phyloP scores from a whole-genome alignment of 2,329 filamentous ascomycete genomes.

The Myriangium duriaei region DNA sequence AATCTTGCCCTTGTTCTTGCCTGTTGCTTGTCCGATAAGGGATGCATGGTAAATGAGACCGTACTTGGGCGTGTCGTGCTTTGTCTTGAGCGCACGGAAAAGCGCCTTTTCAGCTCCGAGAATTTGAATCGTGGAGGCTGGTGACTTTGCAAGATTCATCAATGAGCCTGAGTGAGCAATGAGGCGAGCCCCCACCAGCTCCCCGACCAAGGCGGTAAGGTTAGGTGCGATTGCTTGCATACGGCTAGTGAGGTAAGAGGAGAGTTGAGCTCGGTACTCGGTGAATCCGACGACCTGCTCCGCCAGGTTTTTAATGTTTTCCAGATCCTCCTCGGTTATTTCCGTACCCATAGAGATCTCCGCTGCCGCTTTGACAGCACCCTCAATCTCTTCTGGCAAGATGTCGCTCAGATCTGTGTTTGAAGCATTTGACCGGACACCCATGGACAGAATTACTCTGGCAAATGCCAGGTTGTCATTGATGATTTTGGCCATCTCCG shows the following conservation, averaged over 20 bases:
- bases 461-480: constrained; percentile 96
- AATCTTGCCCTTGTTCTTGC: constrained; percentile 99
- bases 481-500: constrained; percentile 91
- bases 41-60: constrained; percentile 88
- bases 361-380: constrained; percentile 80
- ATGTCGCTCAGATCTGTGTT: constrained; percentile 73
- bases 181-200: constrained; percentile 83
- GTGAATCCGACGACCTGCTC: constrained; percentile 89
- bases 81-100: constrained; percentile 96
- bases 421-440: constrained; percentile 71
- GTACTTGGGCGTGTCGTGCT: constrained; percentile 98
- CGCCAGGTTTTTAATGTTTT: constrained; percentile 82
- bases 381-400: constrained; percentile 89
- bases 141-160: constrained; percentile 87
- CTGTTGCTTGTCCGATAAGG: constrained; percentile 89
- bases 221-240: constrained; percentile 98
- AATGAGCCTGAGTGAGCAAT: constrained; percentile 92
- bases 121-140: constrained; percentile 93
- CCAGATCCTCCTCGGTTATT: constrained; percentile 81
- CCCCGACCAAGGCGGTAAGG: constrained; percentile 82
- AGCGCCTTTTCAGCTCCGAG: constrained; percentile 97
- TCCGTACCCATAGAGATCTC: constrained; percentile 98
- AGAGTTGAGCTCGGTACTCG: constrained; percentile 78
- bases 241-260: constrained; percentile 76
- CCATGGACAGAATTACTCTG: constrained; percentile 75